Evolutionary conservation across 2,329 filamentous ascomycete genomes (phyloP).

Genomic region (Boeremia lycopersici): DNA sequence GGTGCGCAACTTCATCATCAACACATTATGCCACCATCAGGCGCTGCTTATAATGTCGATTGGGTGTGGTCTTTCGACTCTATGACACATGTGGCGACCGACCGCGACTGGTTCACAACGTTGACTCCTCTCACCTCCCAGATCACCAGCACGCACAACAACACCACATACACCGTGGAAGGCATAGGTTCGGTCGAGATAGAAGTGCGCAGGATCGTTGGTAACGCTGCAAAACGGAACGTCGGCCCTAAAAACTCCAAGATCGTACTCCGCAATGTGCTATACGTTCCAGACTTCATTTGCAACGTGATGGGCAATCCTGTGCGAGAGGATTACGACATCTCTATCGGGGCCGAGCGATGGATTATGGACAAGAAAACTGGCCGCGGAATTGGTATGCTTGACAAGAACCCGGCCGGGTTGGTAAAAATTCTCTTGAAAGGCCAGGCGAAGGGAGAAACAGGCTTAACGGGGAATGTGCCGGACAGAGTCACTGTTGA

Average conservation of each 20-base stretch:
- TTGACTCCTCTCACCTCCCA: constrained; percentile 2
- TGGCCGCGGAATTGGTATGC: background rate
- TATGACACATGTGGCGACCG: background rate
- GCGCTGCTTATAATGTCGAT: constrained; percentile 1
- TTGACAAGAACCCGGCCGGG: constrained; percentile 4
- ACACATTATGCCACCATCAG: constrained; percentile 3
- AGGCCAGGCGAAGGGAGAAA: constrained; percentile 5
- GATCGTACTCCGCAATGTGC: constrained; percentile 1
- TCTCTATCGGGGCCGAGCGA: constrained; percentile 6
- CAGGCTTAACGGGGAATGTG: background rate
- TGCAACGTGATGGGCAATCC: constrained; percentile 5
- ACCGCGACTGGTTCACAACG: constrained; percentile 3
- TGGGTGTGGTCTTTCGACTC: constrained; percentile 10
- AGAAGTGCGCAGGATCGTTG: constrained; percentile 5
- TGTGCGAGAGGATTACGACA: constrained; percentile 7
- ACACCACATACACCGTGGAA: background rate
- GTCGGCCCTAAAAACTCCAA: constrained; percentile 7
- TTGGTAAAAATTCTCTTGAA: constrained; percentile 5
- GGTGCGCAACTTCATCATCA: background rate
- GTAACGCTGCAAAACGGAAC: constrained; percentile 4
- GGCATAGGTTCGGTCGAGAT: background rate
- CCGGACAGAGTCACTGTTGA: background rate
- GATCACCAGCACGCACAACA: background rate
- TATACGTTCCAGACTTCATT: constrained; percentile 7
- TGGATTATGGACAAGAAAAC: constrained; percentile 11